phyloP scores from a whole-genome alignment of 345 rosid species.

The Gossypioides kirkii region DNA sequence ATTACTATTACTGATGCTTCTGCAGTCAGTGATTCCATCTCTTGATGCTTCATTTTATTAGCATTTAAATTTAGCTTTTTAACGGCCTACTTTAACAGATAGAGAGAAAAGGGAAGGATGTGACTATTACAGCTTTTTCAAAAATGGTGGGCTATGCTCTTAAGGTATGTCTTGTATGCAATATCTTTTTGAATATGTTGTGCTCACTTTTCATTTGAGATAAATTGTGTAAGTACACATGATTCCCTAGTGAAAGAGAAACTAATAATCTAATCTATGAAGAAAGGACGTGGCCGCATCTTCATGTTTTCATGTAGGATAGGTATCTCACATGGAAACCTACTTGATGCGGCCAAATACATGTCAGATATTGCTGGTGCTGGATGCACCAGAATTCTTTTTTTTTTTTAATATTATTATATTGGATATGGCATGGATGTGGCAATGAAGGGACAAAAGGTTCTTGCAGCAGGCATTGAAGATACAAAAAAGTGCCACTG shows the following conservation, averaged over 20 bases:
- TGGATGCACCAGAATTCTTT: too few relatives aligned
- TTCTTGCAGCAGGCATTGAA: not conserved
- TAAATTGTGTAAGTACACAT: not conserved
- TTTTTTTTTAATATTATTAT: not conserved
- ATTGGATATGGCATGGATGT: not conserved
- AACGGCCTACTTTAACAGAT: conserved; percentile 33
- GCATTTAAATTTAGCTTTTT: not conserved
- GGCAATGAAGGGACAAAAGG: not conserved
- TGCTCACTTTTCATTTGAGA: not conserved
- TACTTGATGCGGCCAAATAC: not conserved
- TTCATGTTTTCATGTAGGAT: not conserved
- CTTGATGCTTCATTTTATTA: not conserved
- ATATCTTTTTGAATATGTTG: not conserved
- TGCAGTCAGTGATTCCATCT: not conserved
- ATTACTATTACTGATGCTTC: not conserved
- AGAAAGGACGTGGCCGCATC: not conserved
- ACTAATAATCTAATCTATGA: not conserved
- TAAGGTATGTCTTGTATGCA: conserved; percentile 35
- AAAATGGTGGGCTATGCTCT: conserved; percentile 65
- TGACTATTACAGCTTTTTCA: conserved; percentile 63
- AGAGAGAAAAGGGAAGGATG: conserved; percentile 71
- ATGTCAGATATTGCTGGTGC: not conserved
- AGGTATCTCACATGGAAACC: not conserved
- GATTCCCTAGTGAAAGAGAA: not conserved
- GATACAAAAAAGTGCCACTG: not conserved